These are phyloP conservation scores for Tubosaeta brunneosetosa DNA, from an alignment of 768 basidiomycete genomes.

Conservation along the genomic window DNA sequence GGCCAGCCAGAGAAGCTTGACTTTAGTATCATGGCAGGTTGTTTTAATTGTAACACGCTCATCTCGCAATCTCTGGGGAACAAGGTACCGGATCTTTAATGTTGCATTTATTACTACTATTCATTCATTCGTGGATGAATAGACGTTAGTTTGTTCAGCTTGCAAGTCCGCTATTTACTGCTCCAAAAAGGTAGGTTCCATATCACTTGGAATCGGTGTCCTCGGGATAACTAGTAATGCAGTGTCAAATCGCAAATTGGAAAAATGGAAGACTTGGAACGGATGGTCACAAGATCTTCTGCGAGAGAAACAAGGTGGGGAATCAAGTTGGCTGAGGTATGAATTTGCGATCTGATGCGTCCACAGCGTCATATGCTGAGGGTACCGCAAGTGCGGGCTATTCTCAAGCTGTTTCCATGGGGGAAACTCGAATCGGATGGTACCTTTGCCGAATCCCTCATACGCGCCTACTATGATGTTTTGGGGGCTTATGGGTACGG, in stretches of 20 bases:
- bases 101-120: not conserved
- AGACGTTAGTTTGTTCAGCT: slow-evolving; percentile 27
- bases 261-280: slow-evolving; percentile 27
- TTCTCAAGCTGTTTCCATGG: slow-evolving; percentile 39
- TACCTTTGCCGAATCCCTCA: slow-evolving; percentile 32
- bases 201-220: not conserved
- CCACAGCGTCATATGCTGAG: slow-evolving; percentile 36
- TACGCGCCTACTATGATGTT: slow-evolving; percentile 35
- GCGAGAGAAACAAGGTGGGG: slow-evolving; percentile 32
- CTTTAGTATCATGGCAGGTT: slow-evolving; percentile 20
- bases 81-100: slow-evolving; percentile 16
- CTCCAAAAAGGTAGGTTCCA: slow-evolving; percentile 21
- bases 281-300: slow-evolving; percentile 31
- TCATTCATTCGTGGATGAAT: slow-evolving; percentile 1
- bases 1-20: slow-evolving; percentile 29
- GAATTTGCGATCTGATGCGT: not conserved
- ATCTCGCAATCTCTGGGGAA: slow-evolving; percentile 7
- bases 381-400: slow-evolving; percentile 29
- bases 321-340: not conserved
- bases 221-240: not conserved
- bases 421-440: slow-evolving; percentile 40
- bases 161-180: slow-evolving; percentile 30
- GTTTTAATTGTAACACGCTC: slow-evolving; percentile 19
- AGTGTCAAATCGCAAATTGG: slow-evolving; percentile 38
- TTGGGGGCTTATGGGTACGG: slow-evolving; percentile 38